Evolutionary conservation across 139 green algal genomes (phyloP).

Genomic region (Microglena sp.): DNA sequence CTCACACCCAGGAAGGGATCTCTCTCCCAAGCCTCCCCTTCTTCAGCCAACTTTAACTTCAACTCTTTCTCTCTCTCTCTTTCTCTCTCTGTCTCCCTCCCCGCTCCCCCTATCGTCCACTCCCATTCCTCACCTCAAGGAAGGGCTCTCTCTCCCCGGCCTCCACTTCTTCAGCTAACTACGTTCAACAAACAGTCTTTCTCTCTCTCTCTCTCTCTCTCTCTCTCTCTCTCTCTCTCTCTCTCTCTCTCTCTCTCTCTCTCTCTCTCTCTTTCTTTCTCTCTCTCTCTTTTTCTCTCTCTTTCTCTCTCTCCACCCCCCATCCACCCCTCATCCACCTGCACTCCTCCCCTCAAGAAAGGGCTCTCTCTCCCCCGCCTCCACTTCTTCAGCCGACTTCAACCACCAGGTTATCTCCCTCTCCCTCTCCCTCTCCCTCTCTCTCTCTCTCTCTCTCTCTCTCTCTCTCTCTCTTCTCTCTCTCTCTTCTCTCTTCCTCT

Average conservation of each 20-base stretch:
- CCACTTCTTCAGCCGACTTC: constrained; percentile 27
- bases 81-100: background rate
- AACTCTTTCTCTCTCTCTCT: too few species aligned
- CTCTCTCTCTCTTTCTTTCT: too few species aligned
- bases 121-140: constrained; percentile 37
- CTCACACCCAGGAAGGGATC: constrained; percentile 43
- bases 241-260: too few species aligned
- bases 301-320: background rate
- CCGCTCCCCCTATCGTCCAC: background rate
- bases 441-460: too few species aligned
- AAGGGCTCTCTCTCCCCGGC: constrained; percentile 28
- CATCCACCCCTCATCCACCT: background rate
- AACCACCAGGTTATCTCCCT: background rate
- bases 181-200: too few species aligned
- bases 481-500: too few species aligned
- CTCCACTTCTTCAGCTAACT: constrained; percentile 38
- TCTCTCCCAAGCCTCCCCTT: constrained; percentile 29
- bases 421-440: background rate
- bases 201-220: too few species aligned
- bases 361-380: constrained; percentile 28
- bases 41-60: constrained; percentile 43
- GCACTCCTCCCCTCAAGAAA: constrained; percentile 38
- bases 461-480: too few species aligned
- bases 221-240: too few species aligned
- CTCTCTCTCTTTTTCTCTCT: too few species aligned